Conservation (phyloP, 179 eudicot species). For the Camellia oleifera region DNA sequence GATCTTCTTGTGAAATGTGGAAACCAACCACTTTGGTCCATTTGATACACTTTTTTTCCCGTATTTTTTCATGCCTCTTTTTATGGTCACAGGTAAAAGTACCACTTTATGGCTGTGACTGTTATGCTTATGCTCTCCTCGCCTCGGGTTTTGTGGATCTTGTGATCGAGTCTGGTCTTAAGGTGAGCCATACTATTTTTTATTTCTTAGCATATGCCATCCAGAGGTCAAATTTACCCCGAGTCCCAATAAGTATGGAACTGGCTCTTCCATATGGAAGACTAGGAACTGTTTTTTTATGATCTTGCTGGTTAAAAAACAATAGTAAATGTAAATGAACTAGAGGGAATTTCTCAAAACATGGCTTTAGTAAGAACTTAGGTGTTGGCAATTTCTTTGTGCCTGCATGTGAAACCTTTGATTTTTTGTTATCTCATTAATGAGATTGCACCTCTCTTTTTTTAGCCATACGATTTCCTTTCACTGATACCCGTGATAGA, state of each 20-base stretch:
- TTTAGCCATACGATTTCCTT: conserved; percentile 66
- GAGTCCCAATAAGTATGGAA: background rate
- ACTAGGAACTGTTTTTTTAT: background rate
- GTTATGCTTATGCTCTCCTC: conserved; percentile 95
- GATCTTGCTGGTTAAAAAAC: background rate
- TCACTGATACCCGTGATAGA: conserved; percentile 61
- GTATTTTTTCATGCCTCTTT: background rate
- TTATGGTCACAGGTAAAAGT: conserved; percentile 67
- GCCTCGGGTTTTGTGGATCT: conserved; percentile 97
- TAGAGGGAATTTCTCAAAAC: background rate
- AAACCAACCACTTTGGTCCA: background rate
- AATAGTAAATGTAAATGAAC: background rate
- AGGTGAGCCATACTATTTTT: conserved; percentile 39
- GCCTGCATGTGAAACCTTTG: background rate
- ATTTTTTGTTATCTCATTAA: too few species aligned
- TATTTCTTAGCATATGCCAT: background rate
- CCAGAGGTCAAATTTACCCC: background rate
- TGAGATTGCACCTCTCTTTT: background rate
- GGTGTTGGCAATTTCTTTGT: background rate
- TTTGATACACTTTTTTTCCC: background rate
- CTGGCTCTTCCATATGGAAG: background rate
- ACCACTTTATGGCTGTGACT: conserved; percentile 93
- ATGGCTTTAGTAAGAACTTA: background rate
- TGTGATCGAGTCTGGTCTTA: conserved; percentile 93
- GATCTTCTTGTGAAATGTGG: background rate